phyloP scores from a whole-genome alignment of 768 basidiomycete species.

The Russula vinacea region DNA sequence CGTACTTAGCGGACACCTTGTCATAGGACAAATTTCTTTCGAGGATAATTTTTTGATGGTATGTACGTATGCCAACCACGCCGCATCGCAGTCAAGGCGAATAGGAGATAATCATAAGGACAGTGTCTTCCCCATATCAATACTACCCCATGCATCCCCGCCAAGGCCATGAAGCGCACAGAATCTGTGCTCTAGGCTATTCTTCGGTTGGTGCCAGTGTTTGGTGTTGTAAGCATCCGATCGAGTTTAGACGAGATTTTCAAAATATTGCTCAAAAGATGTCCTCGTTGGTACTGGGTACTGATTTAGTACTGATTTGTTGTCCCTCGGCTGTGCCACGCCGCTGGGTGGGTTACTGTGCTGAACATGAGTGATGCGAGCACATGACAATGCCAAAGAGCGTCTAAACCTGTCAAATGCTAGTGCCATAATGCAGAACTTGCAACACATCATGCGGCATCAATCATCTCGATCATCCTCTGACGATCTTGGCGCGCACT shows the following conservation, averaged over 20 bases:
- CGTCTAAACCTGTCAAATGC: not conserved
- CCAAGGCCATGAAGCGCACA: not conserved
- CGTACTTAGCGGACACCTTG: not conserved
- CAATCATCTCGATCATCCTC: not conserved
- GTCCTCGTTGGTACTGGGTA: too few species aligned
- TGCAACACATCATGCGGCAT: not conserved
- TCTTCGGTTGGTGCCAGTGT: not conserved
- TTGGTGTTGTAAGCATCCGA: not conserved
- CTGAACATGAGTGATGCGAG: not conserved
- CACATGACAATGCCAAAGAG: not conserved
- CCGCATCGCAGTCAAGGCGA: not conserved
- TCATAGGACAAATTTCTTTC: not conserved
- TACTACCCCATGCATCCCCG: not conserved
- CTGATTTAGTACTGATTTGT: not conserved
- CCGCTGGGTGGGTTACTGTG: not conserved
- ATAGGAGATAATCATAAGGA: not conserved
- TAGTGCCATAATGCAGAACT: not conserved
- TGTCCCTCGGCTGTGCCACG: not conserved
- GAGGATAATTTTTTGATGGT: not conserved
- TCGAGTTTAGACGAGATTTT: not conserved
- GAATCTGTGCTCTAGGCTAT: not conserved
- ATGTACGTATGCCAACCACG: not conserved
- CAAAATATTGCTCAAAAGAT: not conserved
- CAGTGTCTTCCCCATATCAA: not conserved
- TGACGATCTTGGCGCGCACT: not conserved